A percentile compares a stretch with the other conserved stretches of the same genome.
Evolutionary conservation across 1,139 yeast species (phyloP).

Genomic region (Hanseniaspora sp.): DNA sequence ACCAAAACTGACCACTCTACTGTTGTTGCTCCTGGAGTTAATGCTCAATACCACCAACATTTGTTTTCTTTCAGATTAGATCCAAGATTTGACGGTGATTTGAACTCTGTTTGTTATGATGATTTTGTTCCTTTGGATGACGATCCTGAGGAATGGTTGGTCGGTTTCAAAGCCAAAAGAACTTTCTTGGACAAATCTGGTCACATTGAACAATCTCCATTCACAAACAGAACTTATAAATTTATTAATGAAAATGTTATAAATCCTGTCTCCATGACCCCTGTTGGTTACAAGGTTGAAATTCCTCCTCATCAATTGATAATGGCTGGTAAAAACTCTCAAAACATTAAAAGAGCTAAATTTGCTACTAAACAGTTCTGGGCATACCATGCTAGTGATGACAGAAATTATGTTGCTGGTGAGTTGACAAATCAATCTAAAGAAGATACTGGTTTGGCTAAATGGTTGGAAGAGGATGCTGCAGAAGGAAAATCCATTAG

Average conservation of each 20-base stretch:
- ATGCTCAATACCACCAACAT: slow-evolving; percentile 88
- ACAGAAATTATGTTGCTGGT: slow-evolving; percentile 51
- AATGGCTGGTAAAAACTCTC: slow-evolving; percentile 42
- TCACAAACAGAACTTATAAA: slow-evolving; percentile 66
- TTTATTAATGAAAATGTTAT: slow-evolving; percentile 67
- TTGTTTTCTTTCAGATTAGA: slow-evolving; percentile 74
- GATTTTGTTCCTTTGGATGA: slow-evolving; percentile 59
- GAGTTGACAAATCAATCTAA: slow-evolving; percentile 54
- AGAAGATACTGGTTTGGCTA: slow-evolving; percentile 42
- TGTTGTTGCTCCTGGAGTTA: slow-evolving; percentile 70
- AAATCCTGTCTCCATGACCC: slow-evolving; percentile 64
- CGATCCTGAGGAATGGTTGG: slow-evolving; percentile 60
- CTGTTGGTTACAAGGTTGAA: slow-evolving; percentile 71
- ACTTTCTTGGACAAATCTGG: slow-evolving; percentile 61
- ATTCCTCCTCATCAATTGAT: slow-evolving; percentile 68
- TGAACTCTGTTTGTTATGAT: slow-evolving; percentile 64
- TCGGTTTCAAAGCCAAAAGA: slow-evolving; percentile 62
- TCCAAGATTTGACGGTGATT: slow-evolving; percentile 78
- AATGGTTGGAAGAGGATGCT: slow-evolving; percentile 46
- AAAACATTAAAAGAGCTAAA: slow-evolving; percentile 46
- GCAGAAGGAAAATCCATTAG: slow-evolving; percentile 50
- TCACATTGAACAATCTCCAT: slow-evolving; percentile 61
- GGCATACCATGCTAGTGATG: slow-evolving; percentile 50
- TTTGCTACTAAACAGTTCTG: slow-evolving; percentile 50
- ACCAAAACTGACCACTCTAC: slow-evolving; percentile 75